Percentiles rank a stretch among this genome's conserved stretches.
Evolutionary conservation across 164 flowering plant genomes (phyloP).

Genomic region (Aristolochia fimbriata): DNA sequence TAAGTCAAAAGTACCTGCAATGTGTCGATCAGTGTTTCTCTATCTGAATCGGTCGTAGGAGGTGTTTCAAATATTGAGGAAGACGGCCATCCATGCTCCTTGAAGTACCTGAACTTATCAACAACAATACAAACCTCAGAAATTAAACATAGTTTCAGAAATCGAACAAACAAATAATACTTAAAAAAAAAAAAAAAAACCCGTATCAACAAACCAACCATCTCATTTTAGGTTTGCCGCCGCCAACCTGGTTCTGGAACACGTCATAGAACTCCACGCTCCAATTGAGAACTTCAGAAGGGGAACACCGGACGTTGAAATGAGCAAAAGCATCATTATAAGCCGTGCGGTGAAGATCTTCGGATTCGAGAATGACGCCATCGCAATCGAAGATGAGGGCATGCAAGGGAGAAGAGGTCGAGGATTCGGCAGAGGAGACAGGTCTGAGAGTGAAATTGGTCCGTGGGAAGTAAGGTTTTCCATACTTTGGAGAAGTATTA

Average conservation of each 20-base stretch:
- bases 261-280: conserved; percentile 66
- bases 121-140: conserved; percentile 1
- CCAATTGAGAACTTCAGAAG: conserved; percentile 61
- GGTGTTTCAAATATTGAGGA: conserved; percentile 49
- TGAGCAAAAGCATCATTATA: conserved; percentile 84
- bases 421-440: not conserved
- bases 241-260: conserved; percentile 84
- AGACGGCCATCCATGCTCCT: conserved; percentile 89
- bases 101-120: conserved; percentile 56
- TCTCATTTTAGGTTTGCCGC: conserved; percentile 98
- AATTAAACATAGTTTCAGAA: not conserved
- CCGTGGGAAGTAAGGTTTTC: not conserved
- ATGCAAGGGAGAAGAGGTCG: conserved; percentile 25
- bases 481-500: no score
- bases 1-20: conserved; percentile 42
- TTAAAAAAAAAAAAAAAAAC: not conserved
- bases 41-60: conserved; percentile 52
- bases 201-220: conserved; percentile 30
- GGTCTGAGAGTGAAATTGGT: not conserved
- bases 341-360: conserved; percentile 84
- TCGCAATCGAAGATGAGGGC: conserved; percentile 96
- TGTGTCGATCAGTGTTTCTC: conserved; percentile 60
- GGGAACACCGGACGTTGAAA: conserved; percentile 64
- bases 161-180: not conserved
- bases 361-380: conserved; percentile 92